Percentiles rank a stretch among this genome's conserved stretches.
Evolutionary conservation across 2,329 filamentous ascomycete species (phyloP).

Genomic region (Hortaea sp.): DNA sequence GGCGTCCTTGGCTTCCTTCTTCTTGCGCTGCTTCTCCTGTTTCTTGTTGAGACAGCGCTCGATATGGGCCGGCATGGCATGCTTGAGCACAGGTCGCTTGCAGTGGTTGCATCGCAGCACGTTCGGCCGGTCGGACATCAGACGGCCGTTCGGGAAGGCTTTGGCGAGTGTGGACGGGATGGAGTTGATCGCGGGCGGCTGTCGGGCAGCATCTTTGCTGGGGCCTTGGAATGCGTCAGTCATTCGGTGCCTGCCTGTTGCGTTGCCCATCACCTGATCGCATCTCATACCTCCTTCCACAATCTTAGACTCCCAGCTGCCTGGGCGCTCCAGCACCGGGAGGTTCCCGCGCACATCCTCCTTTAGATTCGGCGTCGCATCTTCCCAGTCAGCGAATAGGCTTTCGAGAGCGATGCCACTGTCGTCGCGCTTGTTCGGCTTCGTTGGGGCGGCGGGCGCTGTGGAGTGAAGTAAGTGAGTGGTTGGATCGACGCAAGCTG

Average conservation of each 20-base stretch:
- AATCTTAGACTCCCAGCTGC: conserved; percentile 24
- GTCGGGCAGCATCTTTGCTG: conserved; percentile 11
- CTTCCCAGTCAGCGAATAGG: conserved; percentile 22
- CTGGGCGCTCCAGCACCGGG: conserved; percentile 23
- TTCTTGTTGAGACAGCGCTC: conserved; percentile 75
- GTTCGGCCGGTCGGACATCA: conserved; percentile 69
- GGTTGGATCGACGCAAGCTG: neutral
- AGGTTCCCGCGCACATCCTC: conserved; percentile 19
- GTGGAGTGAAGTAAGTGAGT: neutral
- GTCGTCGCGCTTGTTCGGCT: conserved; percentile 11
- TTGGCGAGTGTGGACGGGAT: conserved; percentile 68
- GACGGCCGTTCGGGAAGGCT: conserved; percentile 71
- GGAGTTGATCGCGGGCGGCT: conserved; percentile 34
- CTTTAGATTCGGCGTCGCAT: conserved; percentile 12
- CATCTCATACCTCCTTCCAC: conserved; percentile 13
- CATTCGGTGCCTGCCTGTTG: neutral
- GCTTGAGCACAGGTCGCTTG: conserved; percentile 74
- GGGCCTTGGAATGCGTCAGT: conserved; percentile 2
- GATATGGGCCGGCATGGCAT: conserved; percentile 68
- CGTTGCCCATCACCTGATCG: too few species aligned
- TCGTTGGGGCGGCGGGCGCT: conserved; percentile 14
- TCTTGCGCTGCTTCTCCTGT: conserved; percentile 52
- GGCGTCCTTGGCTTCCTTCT: conserved; percentile 53
- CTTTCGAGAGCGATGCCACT: conserved; percentile 14
- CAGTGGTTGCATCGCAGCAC: conserved; percentile 83